These are phyloP conservation scores for Clonostachys byssicola DNA, from an alignment of 2,329 filamentous ascomycete species.

Conservation along the genomic window DNA sequence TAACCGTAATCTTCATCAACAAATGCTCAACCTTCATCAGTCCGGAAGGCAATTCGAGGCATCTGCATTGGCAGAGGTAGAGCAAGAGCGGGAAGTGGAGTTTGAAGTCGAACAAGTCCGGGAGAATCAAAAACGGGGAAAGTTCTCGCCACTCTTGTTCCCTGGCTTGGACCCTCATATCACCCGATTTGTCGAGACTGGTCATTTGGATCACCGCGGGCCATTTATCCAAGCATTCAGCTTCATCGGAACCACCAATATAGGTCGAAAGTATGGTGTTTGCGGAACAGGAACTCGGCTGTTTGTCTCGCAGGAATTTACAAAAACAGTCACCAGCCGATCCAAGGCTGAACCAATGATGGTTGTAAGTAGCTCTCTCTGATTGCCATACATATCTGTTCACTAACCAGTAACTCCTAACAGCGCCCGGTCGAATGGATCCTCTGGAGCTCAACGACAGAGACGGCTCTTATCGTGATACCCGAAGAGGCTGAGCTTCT, in stretches of 20 bases:
- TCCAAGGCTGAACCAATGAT: too few relatives aligned
- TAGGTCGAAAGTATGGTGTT: conserved; percentile 24
- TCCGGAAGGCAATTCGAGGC: too few relatives aligned
- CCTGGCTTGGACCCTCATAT: conserved; percentile 42
- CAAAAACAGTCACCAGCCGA: neutral
- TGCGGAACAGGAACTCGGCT: neutral
- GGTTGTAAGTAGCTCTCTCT: too few relatives aligned
- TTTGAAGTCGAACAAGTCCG: conserved; percentile 54
- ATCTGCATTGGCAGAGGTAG: conserved; percentile 53
- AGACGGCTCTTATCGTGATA: conserved; percentile 52
- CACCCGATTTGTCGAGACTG: conserved; percentile 36
- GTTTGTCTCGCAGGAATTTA: neutral
- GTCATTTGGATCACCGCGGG: conserved; percentile 22
- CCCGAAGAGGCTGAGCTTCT: conserved; percentile 59
- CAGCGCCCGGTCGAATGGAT: conserved; percentile 56
- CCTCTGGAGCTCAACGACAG: conserved; percentile 42
- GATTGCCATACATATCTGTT: too few relatives aligned
- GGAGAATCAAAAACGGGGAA: conserved; percentile 41
- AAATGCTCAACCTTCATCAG: too few relatives aligned
- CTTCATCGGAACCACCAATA: conserved; percentile 25
- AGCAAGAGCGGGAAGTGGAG: conserved; percentile 55
- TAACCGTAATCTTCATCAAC: conserved; percentile 10
- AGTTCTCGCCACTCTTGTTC: conserved; percentile 33
- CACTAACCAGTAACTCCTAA: neutral
- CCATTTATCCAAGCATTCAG: conserved; percentile 22